Evolutionary conservation across 139 green algal species (phyloP), one percentile per base, ranked within the genome.

Genomic region (Tetradesmus lagerheimii): DNA sequence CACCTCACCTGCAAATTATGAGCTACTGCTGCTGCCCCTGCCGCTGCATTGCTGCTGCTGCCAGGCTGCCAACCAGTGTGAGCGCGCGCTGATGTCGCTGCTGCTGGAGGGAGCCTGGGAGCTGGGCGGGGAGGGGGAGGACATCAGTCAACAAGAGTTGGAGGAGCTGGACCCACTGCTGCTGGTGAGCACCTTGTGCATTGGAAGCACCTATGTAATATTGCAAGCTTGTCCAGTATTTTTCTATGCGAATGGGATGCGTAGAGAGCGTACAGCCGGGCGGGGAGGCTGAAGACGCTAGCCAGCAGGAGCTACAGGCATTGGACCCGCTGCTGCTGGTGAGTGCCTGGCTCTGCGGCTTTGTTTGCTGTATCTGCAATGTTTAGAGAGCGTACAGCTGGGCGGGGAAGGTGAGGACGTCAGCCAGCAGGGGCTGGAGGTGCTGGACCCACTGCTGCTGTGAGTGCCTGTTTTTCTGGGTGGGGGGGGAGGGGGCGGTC

Each of bases 21-120:
- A 23, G n/a, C 31, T 79, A n/a, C n/a, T 41, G n/a, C 71, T 79
- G 71, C 71, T 79, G 67, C 67, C 20, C n/a, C 67, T 79, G 71
- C 71, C 41, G 71, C 71, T 41, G n/a, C 31, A n/a, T n/a, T 41
- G 67, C 67, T 79, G 71, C 71, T 79, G 71, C 71, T 41, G n/a
- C 31, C 71, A 71, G 57, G 57, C 57, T 8, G 57, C 57, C 57
- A 71, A n/a, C 57, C n/a, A n/a, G 57, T 71, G 57, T 71, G 57
- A 71, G 57, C 57, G 57, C 31, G 23, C 4, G 57, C 57, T 71
- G 57, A 71, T 71, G 57, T 20, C 23, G 3, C 57, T 71, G 57
- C 57, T 71, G 57, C 23, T 71, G 57, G 57, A 71, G 23, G 57
- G 57, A 1, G 2, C 23, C 57, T 71, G 57, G 57, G 4, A n/a